Percentiles rank a stretch among this genome's conserved stretches.
phyloP scores from a whole-genome alignment of 2,329 filamentous ascomycete genomes.

The Paecilomyces niveus region DNA sequence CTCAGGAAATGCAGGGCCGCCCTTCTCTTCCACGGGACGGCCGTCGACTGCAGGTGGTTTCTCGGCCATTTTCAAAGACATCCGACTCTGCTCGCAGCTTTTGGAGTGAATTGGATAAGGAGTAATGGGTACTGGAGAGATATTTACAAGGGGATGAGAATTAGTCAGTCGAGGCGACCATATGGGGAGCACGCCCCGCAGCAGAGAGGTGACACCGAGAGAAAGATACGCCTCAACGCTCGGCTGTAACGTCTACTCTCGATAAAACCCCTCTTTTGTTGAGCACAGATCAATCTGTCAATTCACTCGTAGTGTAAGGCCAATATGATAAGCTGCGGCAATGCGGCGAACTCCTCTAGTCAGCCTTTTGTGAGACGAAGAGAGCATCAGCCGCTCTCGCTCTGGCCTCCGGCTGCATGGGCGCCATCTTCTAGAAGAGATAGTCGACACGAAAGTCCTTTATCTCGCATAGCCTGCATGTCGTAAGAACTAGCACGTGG shows the following conservation, averaged over 20 bases:
- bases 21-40: neutral
- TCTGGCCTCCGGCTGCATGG: neutral
- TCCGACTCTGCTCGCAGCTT: no score
- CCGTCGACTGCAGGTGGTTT: neutral
- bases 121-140: no score
- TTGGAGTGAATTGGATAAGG: no score
- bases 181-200: no score
- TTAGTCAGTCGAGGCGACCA: no score
- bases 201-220: no score
- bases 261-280: neutral
- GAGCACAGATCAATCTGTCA: neutral
- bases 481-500: neutral
- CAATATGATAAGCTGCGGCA: neutral
- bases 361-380: neutral
- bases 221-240: no score
- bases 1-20: neutral
- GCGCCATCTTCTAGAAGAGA: neutral
- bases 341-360: neutral
- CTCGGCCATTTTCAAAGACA: neutral
- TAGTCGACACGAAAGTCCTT: neutral
- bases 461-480: neutral
- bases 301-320: neutral
- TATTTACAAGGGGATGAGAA: no score
- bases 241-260: no score
- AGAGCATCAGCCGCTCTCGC: neutral